phyloP scores from a whole-genome alignment of 1,284 basidiomycete species.

The Cutaneotrichosporon dermatis region DNA sequence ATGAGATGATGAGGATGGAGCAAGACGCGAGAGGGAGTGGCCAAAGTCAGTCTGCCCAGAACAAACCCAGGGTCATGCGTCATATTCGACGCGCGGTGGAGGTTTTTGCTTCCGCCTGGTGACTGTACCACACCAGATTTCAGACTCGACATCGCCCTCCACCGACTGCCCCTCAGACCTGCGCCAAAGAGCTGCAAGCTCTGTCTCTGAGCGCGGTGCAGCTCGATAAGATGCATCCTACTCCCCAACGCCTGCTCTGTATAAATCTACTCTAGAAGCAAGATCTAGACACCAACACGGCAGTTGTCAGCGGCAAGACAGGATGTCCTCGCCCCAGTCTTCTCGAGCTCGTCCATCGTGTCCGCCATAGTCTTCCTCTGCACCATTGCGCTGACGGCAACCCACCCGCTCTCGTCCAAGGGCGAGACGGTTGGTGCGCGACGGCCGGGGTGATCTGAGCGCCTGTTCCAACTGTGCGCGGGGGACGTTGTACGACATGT shows the following conservation, averaged over 20 bases:
- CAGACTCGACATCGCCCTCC: background rate
- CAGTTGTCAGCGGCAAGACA: constrained; percentile 90
- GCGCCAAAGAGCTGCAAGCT: too few species aligned
- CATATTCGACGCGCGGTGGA: constrained; percentile 7
- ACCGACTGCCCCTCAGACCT: too few species aligned
- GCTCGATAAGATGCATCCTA: too few species aligned
- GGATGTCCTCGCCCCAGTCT: constrained; percentile 78
- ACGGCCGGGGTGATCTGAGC: constrained; percentile 79
- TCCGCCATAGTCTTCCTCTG: constrained; percentile 74
- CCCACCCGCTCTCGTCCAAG: constrained; percentile 75
- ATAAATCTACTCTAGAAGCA: background rate
- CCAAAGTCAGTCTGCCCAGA: background rate
- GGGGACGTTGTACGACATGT: constrained; percentile 87
- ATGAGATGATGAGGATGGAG: background rate
- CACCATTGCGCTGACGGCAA: constrained; percentile 90
- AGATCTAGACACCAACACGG: constrained; percentile 61
- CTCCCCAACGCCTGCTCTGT: background rate
- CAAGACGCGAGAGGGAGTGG: background rate
- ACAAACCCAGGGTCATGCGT: background rate
- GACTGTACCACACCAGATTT: background rate
- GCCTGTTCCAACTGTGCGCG: constrained; percentile 63
- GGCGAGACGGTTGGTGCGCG: constrained; percentile 85
- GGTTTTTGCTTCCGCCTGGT: background rate
- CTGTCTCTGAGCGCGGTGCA: too few species aligned
- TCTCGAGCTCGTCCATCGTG: constrained; percentile 85